Evolutionary conservation across 2,329 filamentous ascomycete genomes (phyloP).

Genomic region (Fusarium pseudograminearum): DNA sequence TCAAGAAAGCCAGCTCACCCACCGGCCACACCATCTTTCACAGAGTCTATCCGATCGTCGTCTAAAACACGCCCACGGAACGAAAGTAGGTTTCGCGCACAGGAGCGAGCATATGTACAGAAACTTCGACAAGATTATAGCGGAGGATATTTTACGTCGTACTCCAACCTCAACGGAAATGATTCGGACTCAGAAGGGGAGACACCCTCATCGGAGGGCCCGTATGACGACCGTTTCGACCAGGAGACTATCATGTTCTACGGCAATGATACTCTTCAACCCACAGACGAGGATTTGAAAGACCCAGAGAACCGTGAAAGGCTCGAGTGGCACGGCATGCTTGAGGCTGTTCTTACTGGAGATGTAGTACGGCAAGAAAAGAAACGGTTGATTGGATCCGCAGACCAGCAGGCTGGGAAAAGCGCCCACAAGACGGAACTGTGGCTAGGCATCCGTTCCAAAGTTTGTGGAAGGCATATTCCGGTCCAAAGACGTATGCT

Average conservation of each 20-base stretch:
- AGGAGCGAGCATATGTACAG: conserved; percentile 96
- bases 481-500: conserved; percentile 88
- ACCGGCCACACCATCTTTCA: conserved; percentile 57
- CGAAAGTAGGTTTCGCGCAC: conserved; percentile 62
- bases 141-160: conserved; percentile 78
- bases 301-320: conserved; percentile 90
- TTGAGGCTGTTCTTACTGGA: conserved; percentile 93
- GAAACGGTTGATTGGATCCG: conserved; percentile 87
- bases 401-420: conserved; percentile 67
- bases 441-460: conserved; percentile 89
- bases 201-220: conserved; percentile 85
- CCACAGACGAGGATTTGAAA: conserved; percentile 88
- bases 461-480: conserved; percentile 83
- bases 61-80: conserved; percentile 64
- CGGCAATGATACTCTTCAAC: conserved; percentile 88
- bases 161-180: conserved; percentile 69
- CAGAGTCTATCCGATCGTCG: conserved; percentile 62
- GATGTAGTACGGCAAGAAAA: conserved; percentile 99
- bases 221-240: conserved; percentile 88
- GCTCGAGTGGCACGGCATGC: conserved; percentile 98
- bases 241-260: conserved; percentile 94
- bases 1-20: conserved; percentile 62
- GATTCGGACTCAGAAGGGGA: conserved; percentile 93
- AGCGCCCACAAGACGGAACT: conserved; percentile 81
- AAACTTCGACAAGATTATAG: conserved; percentile 81